Conservation (phyloP, 768 basidiomycete species). For the Plicaturopsis crispa region DNA sequence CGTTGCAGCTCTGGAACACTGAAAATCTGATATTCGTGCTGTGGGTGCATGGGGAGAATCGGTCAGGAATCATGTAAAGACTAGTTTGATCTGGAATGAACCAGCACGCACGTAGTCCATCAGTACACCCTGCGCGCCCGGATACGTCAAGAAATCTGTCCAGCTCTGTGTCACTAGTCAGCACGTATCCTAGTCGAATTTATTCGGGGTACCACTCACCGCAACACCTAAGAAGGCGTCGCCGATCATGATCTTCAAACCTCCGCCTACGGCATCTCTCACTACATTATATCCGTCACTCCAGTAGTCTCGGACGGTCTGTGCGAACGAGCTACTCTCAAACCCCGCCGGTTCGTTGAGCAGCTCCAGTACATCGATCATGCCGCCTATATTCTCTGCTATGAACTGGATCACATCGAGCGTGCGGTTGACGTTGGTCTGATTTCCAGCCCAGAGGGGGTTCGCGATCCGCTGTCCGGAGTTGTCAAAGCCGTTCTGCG, state of each 20-base stretch:
- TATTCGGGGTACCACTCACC: constrained; percentile 20
- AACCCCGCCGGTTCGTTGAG: constrained; percentile 67
- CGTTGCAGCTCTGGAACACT: constrained; percentile 46
- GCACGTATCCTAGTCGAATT: constrained; percentile 3
- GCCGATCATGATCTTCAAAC: constrained; percentile 61
- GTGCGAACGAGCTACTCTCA: constrained; percentile 29
- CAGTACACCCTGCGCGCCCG: constrained; percentile 45
- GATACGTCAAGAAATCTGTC: constrained; percentile 48
- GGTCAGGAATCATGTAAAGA: no score
- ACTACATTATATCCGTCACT: constrained; percentile 52
- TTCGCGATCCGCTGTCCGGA: constrained; percentile 54
- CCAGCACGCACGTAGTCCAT: constrained; percentile 56
- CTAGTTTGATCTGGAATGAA: no score
- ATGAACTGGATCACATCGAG: constrained; percentile 53
- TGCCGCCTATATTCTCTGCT: constrained; percentile 41
- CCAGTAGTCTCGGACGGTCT: constrained; percentile 47
- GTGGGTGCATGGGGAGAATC: constrained; percentile 2
- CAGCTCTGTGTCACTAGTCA: constrained; percentile 34
- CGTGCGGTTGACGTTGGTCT: constrained; percentile 40
- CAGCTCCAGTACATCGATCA: constrained; percentile 59
- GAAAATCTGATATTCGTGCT: constrained; percentile 77
- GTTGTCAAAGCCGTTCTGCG: constrained; percentile 62
- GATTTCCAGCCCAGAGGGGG: constrained; percentile 45
- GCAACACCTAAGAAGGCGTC: constrained; percentile 62
- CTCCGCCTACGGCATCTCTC: constrained; percentile 35